Percentiles rank a stretch among this genome's conserved stretches.
These are phyloP conservation scores for Silene conica DNA, from an alignment of 148 eudicot genomes.

Conservation along the genomic window DNA sequence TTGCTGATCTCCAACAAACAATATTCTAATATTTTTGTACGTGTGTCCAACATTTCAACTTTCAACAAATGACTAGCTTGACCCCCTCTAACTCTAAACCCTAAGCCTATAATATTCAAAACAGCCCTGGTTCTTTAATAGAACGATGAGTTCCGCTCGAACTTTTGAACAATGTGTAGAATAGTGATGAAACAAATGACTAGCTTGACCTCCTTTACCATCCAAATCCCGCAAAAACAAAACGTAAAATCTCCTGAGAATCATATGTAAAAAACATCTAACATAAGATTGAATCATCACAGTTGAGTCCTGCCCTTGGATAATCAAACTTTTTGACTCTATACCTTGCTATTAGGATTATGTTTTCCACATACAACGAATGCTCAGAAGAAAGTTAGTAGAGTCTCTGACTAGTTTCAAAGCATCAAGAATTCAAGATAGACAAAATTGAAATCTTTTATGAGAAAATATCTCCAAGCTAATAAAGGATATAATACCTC, in stretches of 20 bases:
- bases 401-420: neutral
- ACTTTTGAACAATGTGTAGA: neutral
- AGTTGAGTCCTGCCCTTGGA: slow-evolving; percentile 1
- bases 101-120: too few relatives aligned
- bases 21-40: too few relatives aligned
- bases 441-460: neutral
- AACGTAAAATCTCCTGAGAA: slow-evolving; percentile 35
- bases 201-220: neutral
- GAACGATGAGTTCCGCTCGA: neutral
- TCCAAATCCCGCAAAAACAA: neutral
- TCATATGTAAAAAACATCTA: neutral
- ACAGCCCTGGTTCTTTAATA: neutral
- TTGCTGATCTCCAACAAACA: too few relatives aligned
- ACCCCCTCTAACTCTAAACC: too few relatives aligned
- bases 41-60: neutral
- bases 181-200: neutral
- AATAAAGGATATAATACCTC: slow-evolving; percentile 41
- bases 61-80: too few relatives aligned
- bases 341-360: neutral
- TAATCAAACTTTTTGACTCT: neutral
- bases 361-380: neutral
- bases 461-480: neutral
- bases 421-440: too few relatives aligned
- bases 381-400: neutral
- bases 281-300: slow-evolving; percentile 3